Evolutionary conservation across 805 yeast genomes (phyloP), one percentile per base, ranked within the genome.

Genomic region (Ogataea pilisensis): DNA sequence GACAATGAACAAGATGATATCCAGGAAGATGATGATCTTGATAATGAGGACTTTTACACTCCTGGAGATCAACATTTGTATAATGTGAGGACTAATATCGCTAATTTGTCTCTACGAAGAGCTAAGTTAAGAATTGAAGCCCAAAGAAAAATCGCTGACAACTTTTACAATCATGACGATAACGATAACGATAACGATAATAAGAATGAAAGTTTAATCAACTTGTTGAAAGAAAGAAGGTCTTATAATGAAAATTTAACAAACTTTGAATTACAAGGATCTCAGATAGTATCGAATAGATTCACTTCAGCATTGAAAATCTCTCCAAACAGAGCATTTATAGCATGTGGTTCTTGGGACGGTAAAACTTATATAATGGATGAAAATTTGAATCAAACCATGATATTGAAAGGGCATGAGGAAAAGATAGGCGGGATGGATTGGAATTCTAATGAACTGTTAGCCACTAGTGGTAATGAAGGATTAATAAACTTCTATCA

Each of bases 271-370:
- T 60, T 82, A 3, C 52, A 55, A 24, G 95, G 91, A 0, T 75
- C 95, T 0, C 95, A 89, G 55, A 61, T 83, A 16, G 75, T 82
- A 2, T 79, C 85, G 17, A 68, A 72, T 3, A 66, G 96, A 42
- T 87, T 95, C 4, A 70, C 85, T 0, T 81, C 95, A 0, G 58
- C 68, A 2, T 76, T 81, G 1, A 51, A 76, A 6, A 68, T 76
- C 43, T 67, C 78, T 4, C 61, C 65, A 0, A 55, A 65, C 38
- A 58, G 65, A 4, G 32, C 51, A 2, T 38, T 46, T 2, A 60
- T 85, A 3, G 83, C 87, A 0, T 68, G 78, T 12, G 93, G 89
- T 0, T 84, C 93, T 28, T 91, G 98, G 97, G 77, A 81, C 46
- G 97, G 97, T 3, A 69, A 70, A 21, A 50, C 87, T 5, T 73